These are phyloP conservation scores for Eruca vesicaria DNA, from an alignment of 441 rosid genomes.

Conservation along the genomic window DNA sequence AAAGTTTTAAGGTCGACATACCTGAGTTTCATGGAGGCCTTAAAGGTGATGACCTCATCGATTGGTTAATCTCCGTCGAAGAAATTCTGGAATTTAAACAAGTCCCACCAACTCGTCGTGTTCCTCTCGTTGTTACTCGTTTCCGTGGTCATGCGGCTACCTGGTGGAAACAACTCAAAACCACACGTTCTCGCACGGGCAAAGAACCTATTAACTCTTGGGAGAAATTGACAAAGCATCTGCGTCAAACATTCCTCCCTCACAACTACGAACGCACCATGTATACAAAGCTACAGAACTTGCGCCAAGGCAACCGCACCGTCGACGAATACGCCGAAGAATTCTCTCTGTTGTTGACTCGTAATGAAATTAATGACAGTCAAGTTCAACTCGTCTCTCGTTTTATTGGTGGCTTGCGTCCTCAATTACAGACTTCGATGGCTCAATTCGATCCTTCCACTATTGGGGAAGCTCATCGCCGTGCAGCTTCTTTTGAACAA, in stretches of 20 bases:
- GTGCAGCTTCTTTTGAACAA: not conserved
- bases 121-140: not conserved
- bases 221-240: not conserved
- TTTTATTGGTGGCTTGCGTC: no score
- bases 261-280: not conserved
- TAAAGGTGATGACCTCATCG: not conserved
- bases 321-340: not conserved
- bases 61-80: not conserved
- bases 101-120: not conserved
- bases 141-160: not conserved
- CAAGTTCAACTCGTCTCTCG: no score
- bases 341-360: not conserved
- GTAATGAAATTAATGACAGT: not conserved
- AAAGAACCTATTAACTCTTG: not conserved
- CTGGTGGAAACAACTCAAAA: not conserved
- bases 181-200: not conserved
- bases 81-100: not conserved
- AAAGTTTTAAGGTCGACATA: not conserved
- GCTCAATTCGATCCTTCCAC: not conserved
- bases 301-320: not conserved
- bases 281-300: not conserved
- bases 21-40: not conserved
- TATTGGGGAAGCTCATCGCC: not conserved
- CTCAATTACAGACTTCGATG: not conserved
- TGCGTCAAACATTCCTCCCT: not conserved